phyloP scores from a whole-genome alignment of 1,284 basidiomycete species.

The Tremellales sp. region DNA sequence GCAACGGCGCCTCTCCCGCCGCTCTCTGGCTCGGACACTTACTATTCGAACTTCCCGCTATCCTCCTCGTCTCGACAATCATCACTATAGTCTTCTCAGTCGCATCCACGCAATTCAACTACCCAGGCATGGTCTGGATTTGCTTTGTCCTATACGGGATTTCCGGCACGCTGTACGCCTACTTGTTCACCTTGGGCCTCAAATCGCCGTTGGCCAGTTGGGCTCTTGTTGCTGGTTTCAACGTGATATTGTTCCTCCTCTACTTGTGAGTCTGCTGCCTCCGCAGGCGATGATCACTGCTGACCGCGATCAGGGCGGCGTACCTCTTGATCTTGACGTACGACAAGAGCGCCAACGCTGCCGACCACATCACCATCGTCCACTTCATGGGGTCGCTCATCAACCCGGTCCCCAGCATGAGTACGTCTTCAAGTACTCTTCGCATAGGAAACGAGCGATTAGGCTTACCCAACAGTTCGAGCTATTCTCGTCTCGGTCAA shows the following conservation, averaged over 20 bases:
- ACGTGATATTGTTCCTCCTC: conserved; percentile 67
- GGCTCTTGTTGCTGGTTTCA: conserved; percentile 67
- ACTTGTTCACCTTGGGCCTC: conserved; percentile 61
- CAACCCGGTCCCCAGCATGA: conserved; percentile 63
- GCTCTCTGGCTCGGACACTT: conserved; percentile 76
- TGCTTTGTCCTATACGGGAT: conserved; percentile 72
- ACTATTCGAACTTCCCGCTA: conserved; percentile 64
- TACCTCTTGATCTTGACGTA: conserved; percentile 69
- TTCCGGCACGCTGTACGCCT: conserved; percentile 63
- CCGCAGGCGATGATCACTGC: background rate
- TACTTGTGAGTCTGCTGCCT: conserved; percentile 21
- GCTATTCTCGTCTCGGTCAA: conserved; percentile 70
- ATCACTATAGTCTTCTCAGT: conserved; percentile 61
- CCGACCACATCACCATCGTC: conserved; percentile 57
- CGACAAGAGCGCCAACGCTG: conserved; percentile 59
- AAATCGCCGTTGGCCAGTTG: conserved; percentile 69
- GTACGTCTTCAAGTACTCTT: conserved; percentile 55
- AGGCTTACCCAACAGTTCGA: conserved; percentile 50
- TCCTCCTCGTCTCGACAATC: conserved; percentile 58
- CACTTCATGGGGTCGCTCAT: conserved; percentile 66
- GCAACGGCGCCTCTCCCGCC: conserved; percentile 68
- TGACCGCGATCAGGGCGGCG: conserved; percentile 50
- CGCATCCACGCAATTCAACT: conserved; percentile 62
- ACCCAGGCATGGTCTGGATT: conserved; percentile 57
- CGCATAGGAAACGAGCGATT: background rate